Evolutionary conservation across 2,329 filamentous ascomycete species (phyloP).

Genomic region (Didymella sp.): DNA sequence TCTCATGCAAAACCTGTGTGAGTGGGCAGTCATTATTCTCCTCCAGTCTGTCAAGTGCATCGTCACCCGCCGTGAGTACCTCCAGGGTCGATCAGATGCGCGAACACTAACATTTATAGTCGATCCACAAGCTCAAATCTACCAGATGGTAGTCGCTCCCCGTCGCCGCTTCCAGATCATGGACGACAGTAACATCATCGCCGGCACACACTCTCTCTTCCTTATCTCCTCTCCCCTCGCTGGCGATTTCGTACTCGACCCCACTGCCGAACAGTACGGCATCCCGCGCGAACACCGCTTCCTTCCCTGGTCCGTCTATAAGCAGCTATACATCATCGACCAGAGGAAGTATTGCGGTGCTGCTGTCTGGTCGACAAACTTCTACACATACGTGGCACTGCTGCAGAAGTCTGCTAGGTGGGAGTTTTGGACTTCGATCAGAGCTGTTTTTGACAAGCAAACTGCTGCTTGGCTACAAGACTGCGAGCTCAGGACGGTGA

Average conservation of each 20-base stretch:
- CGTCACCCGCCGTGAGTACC: neutral
- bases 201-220: neutral
- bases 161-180: neutral
- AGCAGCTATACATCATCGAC: neutral
- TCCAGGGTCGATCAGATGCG: neutral
- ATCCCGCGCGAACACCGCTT: constrained; percentile 1
- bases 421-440: neutral
- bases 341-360: neutral
- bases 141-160: neutral
- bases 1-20: neutral
- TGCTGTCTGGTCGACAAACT: neutral
- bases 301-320: constrained; percentile 1
- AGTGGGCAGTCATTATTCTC: neutral
- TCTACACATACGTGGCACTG: no score
- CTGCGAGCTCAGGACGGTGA: neutral
- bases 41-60: neutral
- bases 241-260: constrained; percentile 8
- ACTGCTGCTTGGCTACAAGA: neutral
- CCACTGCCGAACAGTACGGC: constrained; percentile 8
- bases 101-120: neutral
- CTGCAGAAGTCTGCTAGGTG: neutral
- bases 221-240: constrained; percentile 2
- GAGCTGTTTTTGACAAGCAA: neutral
- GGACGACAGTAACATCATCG: neutral
- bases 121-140: neutral